These are phyloP conservation scores for Penicillium taxi DNA, from an alignment of 495 filamentous ascomycete genomes.

Conservation along the genomic window DNA sequence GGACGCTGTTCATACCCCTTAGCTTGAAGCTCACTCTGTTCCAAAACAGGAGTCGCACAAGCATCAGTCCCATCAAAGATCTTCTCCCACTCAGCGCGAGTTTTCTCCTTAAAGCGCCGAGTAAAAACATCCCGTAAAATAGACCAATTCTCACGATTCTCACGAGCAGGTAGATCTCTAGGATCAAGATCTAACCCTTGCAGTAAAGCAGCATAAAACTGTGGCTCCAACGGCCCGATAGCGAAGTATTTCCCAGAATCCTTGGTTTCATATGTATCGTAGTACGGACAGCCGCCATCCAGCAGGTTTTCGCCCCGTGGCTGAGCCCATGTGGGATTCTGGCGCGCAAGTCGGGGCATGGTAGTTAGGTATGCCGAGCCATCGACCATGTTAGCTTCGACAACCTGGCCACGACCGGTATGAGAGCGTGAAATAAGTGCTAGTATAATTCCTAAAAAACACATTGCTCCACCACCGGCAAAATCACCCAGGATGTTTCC, in stretches of 20 bases:
- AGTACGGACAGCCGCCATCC: slow-evolving; percentile 80
- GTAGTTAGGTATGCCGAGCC: slow-evolving; percentile 69
- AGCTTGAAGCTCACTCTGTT: slow-evolving; percentile 62
- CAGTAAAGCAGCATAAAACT: slow-evolving; percentile 67
- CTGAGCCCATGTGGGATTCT: slow-evolving; percentile 49
- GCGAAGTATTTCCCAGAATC: slow-evolving; percentile 75
- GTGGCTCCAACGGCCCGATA: slow-evolving; percentile 82
- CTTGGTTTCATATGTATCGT: slow-evolving; percentile 78
- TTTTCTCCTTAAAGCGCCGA: slow-evolving; percentile 60
- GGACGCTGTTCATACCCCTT: slow-evolving; percentile 66
- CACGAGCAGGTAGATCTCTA: slow-evolving; percentile 42
- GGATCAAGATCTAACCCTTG: slow-evolving; percentile 52
- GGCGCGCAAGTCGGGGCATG: slow-evolving; percentile 58
- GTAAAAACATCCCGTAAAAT: slow-evolving; percentile 53
- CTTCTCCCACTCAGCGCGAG: slow-evolving; percentile 71
- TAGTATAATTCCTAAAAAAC: slow-evolving; percentile 52
- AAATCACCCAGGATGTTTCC: slow-evolving; percentile 85
- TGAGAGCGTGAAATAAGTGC: slow-evolving; percentile 33
- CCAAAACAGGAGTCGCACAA: slow-evolving; percentile 81
- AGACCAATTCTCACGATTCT: slow-evolving; percentile 57
- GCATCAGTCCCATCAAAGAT: slow-evolving; percentile 87
- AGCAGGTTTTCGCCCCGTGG: slow-evolving; percentile 68
- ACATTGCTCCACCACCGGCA: slow-evolving; percentile 76
- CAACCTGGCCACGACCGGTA: slow-evolving; percentile 71
- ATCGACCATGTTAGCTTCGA: slow-evolving; percentile 96